These are phyloP conservation scores for Rubia yunnanensis DNA, from an alignment of 257 asterid genomes.

Conservation along the genomic window DNA sequence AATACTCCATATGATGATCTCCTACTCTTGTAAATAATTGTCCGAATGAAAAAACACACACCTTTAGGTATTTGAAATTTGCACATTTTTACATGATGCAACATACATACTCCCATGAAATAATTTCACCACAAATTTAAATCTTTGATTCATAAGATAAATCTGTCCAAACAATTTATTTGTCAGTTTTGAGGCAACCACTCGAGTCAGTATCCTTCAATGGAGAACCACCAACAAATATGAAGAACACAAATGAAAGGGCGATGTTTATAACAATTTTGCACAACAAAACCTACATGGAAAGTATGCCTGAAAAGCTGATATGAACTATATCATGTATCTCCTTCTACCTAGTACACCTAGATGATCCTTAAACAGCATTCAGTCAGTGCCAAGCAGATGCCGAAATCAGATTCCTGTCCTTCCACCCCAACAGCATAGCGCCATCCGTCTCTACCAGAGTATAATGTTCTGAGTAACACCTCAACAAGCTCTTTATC, in stretches of 20 bases:
- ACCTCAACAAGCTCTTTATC: conserved; percentile 50
- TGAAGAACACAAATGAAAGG: not conserved
- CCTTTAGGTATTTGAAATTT: too few species aligned
- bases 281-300: conserved; percentile 1
- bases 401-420: conserved; percentile 70
- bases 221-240: not conserved
- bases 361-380: conserved; percentile 1
- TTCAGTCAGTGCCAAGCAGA: conserved; percentile 67
- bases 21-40: too few species aligned
- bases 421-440: conserved; percentile 84
- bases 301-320: not conserved
- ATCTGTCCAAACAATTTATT: not conserved
- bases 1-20: too few species aligned
- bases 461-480: conserved; percentile 71
- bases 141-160: too few species aligned
- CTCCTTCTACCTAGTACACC: not conserved
- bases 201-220: too few species aligned
- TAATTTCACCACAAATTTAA: too few species aligned
- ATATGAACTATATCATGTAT: not conserved
- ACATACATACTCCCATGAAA: too few species aligned
- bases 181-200: not conserved
- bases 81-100: too few species aligned
- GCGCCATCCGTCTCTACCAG: conserved; percentile 73
- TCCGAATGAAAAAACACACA: too few species aligned
- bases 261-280: conserved; percentile 6